Percentiles rank a stretch among this genome's conserved stretches.
phyloP scores from a whole-genome alignment of 768 basidiomycete species.

The Podaxis sp. region DNA sequence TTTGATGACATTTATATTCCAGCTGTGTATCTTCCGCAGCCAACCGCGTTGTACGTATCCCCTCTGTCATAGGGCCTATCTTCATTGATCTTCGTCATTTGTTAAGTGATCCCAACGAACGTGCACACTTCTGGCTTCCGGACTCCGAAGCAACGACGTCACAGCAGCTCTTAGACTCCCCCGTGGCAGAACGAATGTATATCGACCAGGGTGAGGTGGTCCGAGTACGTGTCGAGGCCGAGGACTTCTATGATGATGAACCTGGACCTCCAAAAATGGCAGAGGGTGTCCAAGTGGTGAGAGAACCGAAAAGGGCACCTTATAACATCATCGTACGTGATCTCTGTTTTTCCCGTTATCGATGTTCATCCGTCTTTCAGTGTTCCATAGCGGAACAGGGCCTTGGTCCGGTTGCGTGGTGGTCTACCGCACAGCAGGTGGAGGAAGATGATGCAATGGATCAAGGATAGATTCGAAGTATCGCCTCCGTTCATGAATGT shows the following conservation, averaged over 20 bases:
- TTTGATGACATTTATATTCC: slow-evolving; percentile 94
- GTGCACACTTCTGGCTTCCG: slow-evolving; percentile 80
- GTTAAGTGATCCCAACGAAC: slow-evolving; percentile 73
- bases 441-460: slow-evolving; percentile 38
- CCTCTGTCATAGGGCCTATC: background rate
- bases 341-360: background rate
- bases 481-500: background rate
- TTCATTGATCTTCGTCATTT: slow-evolving; percentile 3
- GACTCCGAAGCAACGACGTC: slow-evolving; percentile 47
- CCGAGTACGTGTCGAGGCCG: slow-evolving; percentile 73
- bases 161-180: slow-evolving; percentile 67
- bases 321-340: slow-evolving; percentile 65
- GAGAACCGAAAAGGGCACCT: slow-evolving; percentile 50
- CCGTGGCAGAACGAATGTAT: slow-evolving; percentile 67
- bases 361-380: slow-evolving; percentile 29
- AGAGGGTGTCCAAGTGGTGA: slow-evolving; percentile 56
- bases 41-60: slow-evolving; percentile 70
- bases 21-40: slow-evolving; percentile 71
- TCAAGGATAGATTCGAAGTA: slow-evolving; percentile 25
- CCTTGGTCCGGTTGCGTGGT: slow-evolving; percentile 72
- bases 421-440: slow-evolving; percentile 51
- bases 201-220: slow-evolving; percentile 74
- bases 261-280: slow-evolving; percentile 76
- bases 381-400: slow-evolving; percentile 84
- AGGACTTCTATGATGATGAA: slow-evolving; percentile 84